phyloP scores from a whole-genome alignment of 2,329 filamentous ascomycete genomes.

The Beauveria pseudobassiana region DNA sequence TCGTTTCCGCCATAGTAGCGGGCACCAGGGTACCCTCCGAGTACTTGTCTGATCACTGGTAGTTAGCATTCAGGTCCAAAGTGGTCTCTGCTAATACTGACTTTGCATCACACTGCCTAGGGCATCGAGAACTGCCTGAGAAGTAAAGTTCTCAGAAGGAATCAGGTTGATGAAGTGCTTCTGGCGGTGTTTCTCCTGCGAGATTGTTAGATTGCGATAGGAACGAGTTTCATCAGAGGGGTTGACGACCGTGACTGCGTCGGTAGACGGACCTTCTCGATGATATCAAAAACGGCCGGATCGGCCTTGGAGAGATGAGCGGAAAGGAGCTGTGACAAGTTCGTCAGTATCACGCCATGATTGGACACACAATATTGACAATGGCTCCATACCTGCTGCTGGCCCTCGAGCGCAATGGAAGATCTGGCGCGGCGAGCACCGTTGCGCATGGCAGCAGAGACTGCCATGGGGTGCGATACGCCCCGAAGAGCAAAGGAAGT shows the following conservation, averaged over 20 bases:
- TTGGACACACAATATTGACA: constrained; percentile 12
- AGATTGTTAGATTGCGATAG: background rate
- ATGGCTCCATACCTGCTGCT: constrained; percentile 45
- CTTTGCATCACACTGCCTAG: constrained; percentile 93
- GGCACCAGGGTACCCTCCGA: constrained; percentile 93
- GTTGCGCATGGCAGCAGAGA: constrained; percentile 17
- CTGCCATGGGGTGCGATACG: constrained; percentile 26
- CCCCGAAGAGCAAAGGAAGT: constrained; percentile 39
- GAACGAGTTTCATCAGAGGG: background rate
- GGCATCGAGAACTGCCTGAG: constrained; percentile 84
- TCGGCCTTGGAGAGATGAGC: constrained; percentile 77
- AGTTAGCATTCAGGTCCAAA: constrained; percentile 21
- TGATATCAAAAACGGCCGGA: constrained; percentile 77
- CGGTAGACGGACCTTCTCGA: constrained; percentile 64
- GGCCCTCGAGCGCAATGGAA: constrained; percentile 43
- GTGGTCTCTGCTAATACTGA: constrained; percentile 32
- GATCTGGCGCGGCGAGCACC: constrained; percentile 34
- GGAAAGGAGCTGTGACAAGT: constrained; percentile 59
- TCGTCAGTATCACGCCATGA: background rate
- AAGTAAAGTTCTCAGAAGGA: constrained; percentile 92
- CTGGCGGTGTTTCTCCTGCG: constrained; percentile 85
- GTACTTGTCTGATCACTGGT: constrained; percentile 68
- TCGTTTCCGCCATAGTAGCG: constrained; percentile 96
- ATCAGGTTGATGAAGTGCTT: constrained; percentile 98
- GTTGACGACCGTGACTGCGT: background rate